These are phyloP conservation scores for Leccinum barrowsii DNA, from an alignment of 768 basidiomycete species.

Conservation along the genomic window DNA sequence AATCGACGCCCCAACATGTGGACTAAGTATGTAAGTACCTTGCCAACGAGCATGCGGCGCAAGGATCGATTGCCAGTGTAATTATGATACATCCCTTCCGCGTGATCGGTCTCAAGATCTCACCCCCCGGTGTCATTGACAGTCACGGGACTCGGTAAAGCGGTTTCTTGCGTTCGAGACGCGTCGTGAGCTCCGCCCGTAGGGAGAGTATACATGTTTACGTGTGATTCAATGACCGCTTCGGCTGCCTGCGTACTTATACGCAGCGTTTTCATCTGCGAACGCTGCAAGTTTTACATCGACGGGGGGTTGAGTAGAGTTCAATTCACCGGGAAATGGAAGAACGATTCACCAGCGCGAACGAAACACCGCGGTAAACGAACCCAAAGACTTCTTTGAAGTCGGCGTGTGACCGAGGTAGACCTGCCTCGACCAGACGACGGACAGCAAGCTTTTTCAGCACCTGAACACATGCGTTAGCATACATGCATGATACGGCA, in stretches of 20 bases:
- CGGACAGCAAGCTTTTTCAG: slow-evolving; percentile 39
- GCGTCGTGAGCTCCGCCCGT: neutral
- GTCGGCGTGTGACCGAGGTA: slow-evolving; percentile 35
- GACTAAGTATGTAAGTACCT: no score
- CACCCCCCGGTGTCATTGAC: slow-evolving; percentile 11
- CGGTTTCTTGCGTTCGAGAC: neutral
- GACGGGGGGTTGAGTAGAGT: neutral
- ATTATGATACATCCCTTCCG: neutral
- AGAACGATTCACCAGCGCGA: slow-evolving; percentile 36
- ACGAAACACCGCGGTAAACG: slow-evolving; percentile 38
- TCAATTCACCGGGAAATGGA: neutral
- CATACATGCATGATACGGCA: neutral
- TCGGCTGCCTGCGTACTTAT: slow-evolving; percentile 28
- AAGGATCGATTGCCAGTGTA: neutral
- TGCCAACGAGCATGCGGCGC: neutral
- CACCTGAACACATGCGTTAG: slow-evolving; percentile 20
- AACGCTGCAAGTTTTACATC: slow-evolving; percentile 18
- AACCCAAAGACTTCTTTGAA: slow-evolving; percentile 40
- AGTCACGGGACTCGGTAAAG: neutral
- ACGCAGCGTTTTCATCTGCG: slow-evolving; percentile 25
- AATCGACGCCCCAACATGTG: neutral
- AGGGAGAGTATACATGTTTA: slow-evolving; percentile 32
- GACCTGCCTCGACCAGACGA: slow-evolving; percentile 29
- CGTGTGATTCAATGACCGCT: slow-evolving; percentile 34
- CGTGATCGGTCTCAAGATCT: neutral